Conservation (phyloP, 129 eudicot species). For the Kitagawia praeruptora region DNA sequence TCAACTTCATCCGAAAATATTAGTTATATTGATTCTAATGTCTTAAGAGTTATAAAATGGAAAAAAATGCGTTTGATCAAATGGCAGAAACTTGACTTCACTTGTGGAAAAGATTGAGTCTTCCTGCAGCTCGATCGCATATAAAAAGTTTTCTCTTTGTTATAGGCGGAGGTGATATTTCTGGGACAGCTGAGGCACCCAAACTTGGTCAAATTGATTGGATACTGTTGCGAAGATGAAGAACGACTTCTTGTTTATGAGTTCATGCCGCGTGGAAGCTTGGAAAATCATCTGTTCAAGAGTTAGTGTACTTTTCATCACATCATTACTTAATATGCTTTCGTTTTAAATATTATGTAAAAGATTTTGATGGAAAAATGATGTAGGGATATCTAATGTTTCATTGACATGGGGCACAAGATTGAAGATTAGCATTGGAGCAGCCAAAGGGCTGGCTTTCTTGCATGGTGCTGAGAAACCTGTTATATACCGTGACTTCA, state of each 20-base stretch:
- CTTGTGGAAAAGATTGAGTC: too few relatives aligned
- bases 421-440: constrained; percentile 79
- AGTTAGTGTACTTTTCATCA: constrained; percentile 22
- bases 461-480: constrained; percentile 93
- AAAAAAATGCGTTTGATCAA: too few relatives aligned
- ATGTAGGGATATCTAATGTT: constrained; percentile 49
- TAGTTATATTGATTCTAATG: too few relatives aligned
- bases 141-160: neutral
- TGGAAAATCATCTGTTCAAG: constrained; percentile 86
- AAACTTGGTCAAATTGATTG: constrained; percentile 75
- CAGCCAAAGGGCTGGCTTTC: constrained; percentile 94
- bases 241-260: constrained; percentile 91
- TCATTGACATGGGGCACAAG: constrained; percentile 84
- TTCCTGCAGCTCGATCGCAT: too few relatives aligned
- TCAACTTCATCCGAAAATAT: too few relatives aligned
- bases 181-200: constrained; percentile 89
- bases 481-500: constrained; percentile 91
- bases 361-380: neutral
- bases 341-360: too few relatives aligned
- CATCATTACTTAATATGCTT: neutral
- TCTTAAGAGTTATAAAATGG: too few relatives aligned
- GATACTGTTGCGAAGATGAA: constrained; percentile 94
- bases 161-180: constrained; percentile 97
- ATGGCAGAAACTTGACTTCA: too few relatives aligned
- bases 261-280: constrained; percentile 95